phyloP scores from a whole-genome alignment of 169 alveolate genomes.

The Plasmodium sp. region DNA sequence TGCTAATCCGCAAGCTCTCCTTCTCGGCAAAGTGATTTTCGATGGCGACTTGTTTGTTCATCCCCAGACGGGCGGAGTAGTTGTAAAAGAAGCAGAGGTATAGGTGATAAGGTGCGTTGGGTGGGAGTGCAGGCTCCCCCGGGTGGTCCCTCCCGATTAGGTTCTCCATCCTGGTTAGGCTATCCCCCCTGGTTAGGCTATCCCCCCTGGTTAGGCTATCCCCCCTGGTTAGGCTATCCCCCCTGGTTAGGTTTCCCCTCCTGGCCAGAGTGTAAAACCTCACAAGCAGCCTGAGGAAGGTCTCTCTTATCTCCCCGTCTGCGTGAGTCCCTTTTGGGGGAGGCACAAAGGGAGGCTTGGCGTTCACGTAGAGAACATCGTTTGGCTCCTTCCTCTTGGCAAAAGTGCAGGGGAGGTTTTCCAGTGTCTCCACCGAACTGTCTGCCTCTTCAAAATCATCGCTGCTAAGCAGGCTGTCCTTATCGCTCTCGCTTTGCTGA shows the following conservation, averaged over 20 bases:
- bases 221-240: not conserved
- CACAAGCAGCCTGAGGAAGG: not conserved
- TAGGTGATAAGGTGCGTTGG: not conserved
- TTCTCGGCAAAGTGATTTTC: conserved; percentile 1
- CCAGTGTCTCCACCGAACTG: not conserved
- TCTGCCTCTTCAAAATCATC: not conserved
- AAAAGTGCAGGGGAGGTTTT: not conserved
- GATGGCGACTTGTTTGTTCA: not conserved
- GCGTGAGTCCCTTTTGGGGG: not conserved
- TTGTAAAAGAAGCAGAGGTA: conserved; percentile 31
- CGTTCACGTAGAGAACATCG: conserved; percentile 25
- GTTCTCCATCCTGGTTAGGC: not conserved
- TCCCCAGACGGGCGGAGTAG: conserved; percentile 11
- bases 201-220: not conserved
- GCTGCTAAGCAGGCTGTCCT: not conserved
- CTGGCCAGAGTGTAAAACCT: not conserved
- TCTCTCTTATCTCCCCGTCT: not conserved
- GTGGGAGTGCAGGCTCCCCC: not conserved
- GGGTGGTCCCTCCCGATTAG: not conserved
- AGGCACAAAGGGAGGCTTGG: conserved; percentile 18
- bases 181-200: not conserved
- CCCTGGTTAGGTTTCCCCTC: not conserved
- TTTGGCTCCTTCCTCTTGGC: not conserved
- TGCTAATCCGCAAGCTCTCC: conserved; percentile 9
- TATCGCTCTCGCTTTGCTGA: not conserved